Conservation (phyloP, 2,329 filamentous ascomycete species). For the Microdochium bolleyi region DNA sequence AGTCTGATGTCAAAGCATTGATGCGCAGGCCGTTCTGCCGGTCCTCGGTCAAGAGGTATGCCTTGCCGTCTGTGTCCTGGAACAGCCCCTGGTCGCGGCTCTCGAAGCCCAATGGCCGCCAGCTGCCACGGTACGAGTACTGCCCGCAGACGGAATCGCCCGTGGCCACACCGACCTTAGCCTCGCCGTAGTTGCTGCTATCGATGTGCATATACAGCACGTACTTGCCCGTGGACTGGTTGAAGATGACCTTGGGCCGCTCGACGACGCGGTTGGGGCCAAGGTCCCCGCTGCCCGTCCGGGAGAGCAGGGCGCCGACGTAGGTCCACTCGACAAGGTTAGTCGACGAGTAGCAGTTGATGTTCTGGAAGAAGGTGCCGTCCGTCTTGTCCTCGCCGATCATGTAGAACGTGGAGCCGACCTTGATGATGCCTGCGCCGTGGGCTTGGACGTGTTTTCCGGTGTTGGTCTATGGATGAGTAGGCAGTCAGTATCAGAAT, state of each 20-base stretch:
- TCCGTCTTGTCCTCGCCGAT: constrained; percentile 63
- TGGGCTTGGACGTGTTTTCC: constrained; percentile 57
- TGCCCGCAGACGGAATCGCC: constrained; percentile 50
- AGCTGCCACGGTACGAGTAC: constrained; percentile 34
- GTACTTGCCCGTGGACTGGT: constrained; percentile 53
- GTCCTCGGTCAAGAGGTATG: constrained; percentile 56
- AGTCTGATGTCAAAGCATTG: constrained; percentile 46
- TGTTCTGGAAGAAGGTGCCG: constrained; percentile 52
- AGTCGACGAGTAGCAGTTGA: constrained; percentile 60
- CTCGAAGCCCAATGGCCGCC: constrained; percentile 38
- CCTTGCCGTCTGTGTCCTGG: constrained; percentile 53
- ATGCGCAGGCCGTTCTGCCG: constrained; percentile 51
- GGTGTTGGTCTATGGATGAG: constrained; percentile 27
- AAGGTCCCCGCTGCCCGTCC: constrained; percentile 41
- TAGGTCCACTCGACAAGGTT: constrained; percentile 59
- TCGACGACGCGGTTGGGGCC: constrained; percentile 57
- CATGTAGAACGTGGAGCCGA: constrained; percentile 53
- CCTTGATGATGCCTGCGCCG: constrained; percentile 54
- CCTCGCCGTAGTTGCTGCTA: constrained; percentile 50
- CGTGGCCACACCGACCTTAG: constrained; percentile 56
- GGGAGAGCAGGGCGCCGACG: constrained; percentile 49
- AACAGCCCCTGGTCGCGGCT: constrained; percentile 53
- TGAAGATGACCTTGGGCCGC: constrained; percentile 61
- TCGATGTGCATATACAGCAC: constrained; percentile 68
- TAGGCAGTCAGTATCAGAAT: background rate